Conservation (phyloP, 1,139 yeast species). For the Blastobotrys arbuscula region DNA sequence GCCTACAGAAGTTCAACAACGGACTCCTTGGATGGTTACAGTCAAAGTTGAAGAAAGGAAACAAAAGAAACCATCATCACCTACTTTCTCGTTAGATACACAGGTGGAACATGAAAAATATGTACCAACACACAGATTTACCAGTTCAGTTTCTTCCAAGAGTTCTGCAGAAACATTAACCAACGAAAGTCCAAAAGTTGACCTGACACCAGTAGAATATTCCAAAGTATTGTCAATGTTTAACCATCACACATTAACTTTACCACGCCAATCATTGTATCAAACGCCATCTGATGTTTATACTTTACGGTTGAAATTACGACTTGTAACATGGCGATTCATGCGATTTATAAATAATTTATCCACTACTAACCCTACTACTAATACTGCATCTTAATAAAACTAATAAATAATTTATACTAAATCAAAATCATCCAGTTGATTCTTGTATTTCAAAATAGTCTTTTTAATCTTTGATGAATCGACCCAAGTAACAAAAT, state of each 20-base stretch:
- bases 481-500: slow-evolving; percentile 96
- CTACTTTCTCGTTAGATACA: not conserved
- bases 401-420: slow-evolving; percentile 19
- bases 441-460: slow-evolving; percentile 79
- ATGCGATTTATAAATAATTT: slow-evolving; percentile 5
- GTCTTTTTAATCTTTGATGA: slow-evolving; percentile 87
- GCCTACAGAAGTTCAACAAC: slow-evolving; percentile 5
- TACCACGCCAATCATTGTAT: not conserved
- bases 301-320: not conserved
- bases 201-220: not conserved
- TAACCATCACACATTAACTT: not conserved
- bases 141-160: not conserved
- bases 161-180: not conserved
- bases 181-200: not conserved
- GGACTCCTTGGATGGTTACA: slow-evolving; percentile 4
- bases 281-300: not conserved
- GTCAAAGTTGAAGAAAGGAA: not conserved
- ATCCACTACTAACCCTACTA: no score
- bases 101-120: no score
- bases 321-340: slow-evolving; percentile 1
- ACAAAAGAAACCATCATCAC: not conserved
- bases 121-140: not conserved
- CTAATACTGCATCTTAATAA: no score
- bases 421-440: slow-evolving; percentile 41
- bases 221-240: slow-evolving; percentile 1